Evolutionary conservation across 108 stramenopile species (phyloP).

Genomic region (Skeletonema potamos): DNA sequence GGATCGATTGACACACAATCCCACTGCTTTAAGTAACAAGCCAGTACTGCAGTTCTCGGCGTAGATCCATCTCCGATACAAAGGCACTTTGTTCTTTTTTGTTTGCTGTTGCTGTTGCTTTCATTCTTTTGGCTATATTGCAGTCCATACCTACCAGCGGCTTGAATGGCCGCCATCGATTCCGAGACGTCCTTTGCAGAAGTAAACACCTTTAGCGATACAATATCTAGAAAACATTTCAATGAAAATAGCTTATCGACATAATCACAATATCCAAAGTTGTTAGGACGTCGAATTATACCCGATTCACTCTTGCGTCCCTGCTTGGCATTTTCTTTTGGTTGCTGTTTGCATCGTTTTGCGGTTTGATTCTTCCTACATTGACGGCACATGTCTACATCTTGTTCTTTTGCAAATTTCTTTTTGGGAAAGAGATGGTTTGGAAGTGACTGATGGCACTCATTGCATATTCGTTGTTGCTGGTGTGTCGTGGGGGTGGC

Average conservation of each 20-base stretch:
- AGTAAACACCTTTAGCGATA: constrained; percentile 16
- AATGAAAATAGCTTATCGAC: constrained; percentile 47
- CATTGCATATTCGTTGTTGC: constrained; percentile 8
- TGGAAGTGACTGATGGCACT: neutral
- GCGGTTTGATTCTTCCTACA: constrained; percentile 30
- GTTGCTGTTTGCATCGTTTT: constrained; percentile 21
- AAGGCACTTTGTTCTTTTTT: constrained; percentile 30
- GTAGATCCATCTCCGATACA: constrained; percentile 60
- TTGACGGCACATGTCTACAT: constrained; percentile 19
- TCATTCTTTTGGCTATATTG: neutral
- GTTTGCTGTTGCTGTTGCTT: neutral
- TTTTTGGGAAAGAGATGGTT: constrained; percentile 15
- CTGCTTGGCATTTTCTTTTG: constrained; percentile 12
- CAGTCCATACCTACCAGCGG: constrained; percentile 30
- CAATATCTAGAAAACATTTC: constrained; percentile 54
- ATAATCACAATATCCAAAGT: constrained; percentile 56
- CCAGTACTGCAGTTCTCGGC: constrained; percentile 45
- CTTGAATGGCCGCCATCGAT: constrained; percentile 54
- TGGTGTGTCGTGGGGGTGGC: neutral
- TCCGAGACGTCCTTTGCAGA: constrained; percentile 56
- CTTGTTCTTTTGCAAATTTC: constrained; percentile 16
- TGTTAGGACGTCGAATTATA: constrained; percentile 44
- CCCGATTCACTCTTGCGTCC: constrained; percentile 41
- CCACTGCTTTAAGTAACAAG: constrained; percentile 47
- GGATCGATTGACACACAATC: constrained; percentile 55